A percentile compares a stretch with the other conserved stretches of the same genome.
Conservation (phyloP, 352 stramenopile species). For the Pythium biforme region DNA sequence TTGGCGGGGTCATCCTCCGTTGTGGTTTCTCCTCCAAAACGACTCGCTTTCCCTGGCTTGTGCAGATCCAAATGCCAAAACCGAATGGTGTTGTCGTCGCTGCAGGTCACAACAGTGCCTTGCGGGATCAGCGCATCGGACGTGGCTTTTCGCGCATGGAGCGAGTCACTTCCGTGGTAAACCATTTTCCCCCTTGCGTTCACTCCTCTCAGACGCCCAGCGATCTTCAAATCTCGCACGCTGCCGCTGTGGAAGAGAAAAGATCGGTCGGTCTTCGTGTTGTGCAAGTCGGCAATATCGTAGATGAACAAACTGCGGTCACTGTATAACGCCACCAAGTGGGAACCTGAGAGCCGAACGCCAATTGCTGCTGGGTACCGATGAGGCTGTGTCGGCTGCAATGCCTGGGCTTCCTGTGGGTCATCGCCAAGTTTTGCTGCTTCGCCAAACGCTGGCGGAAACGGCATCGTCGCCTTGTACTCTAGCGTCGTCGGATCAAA, state of each 20-base stretch:
- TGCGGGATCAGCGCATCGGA: constrained; percentile 42
- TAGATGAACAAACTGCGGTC: constrained; percentile 85
- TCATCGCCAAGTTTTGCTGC: constrained; percentile 28
- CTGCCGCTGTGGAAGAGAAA: constrained; percentile 81
- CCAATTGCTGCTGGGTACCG: constrained; percentile 59
- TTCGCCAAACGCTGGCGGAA: constrained; percentile 64
- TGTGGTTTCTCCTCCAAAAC: constrained; percentile 19
- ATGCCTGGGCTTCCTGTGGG: constrained; percentile 7
- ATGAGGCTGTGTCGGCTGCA: constrained; percentile 56
- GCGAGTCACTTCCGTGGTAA: constrained; percentile 29
- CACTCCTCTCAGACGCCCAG: constrained; percentile 45
- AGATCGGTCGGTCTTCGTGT: constrained; percentile 52
- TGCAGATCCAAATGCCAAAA: constrained; percentile 85
- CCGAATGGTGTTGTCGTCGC: constrained; percentile 84
- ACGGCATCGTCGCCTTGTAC: constrained; percentile 72
- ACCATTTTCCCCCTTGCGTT: constrained; percentile 61
- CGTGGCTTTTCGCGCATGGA: constrained; percentile 13
- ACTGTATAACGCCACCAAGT: constrained; percentile 70
- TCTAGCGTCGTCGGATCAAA: constrained; percentile 75
- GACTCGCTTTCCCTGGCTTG: constrained; percentile 33
- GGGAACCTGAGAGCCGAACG: constrained; percentile 56
- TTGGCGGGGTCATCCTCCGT: constrained; percentile 17
- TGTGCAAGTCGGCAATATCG: constrained; percentile 48
- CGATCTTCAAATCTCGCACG: constrained; percentile 65
- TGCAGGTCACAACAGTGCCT: constrained; percentile 79